A percentile compares a stretch with the other conserved stretches of the same genome.
Evolutionary conservation across 768 basidiomycete genomes (phyloP).

Genomic region (Saitozyma sp.): DNA sequence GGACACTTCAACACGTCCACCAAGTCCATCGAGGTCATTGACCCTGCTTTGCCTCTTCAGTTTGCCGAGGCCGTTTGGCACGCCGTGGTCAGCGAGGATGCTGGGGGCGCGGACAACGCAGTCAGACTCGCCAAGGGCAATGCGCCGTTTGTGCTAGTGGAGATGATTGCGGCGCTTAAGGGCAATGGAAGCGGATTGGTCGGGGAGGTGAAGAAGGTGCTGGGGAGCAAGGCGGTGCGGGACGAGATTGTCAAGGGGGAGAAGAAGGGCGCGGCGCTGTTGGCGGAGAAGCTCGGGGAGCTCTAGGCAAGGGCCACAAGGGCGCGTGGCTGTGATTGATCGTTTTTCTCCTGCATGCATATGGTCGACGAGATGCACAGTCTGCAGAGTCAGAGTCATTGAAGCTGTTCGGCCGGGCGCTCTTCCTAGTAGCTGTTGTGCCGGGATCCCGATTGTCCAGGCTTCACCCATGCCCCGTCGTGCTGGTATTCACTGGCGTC

Average conservation of each 20-base stretch:
- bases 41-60: slow-evolving; percentile 22
- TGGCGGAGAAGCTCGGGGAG: slow-evolving; percentile 62
- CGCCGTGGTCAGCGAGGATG: slow-evolving; percentile 34
- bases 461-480: no score
- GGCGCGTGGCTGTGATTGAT: no score
- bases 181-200: slow-evolving; percentile 13
- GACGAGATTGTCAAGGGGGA: slow-evolving; percentile 60
- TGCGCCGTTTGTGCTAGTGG: slow-evolving; percentile 46
- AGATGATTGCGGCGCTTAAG: slow-evolving; percentile 43
- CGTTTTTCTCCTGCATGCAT: no score
- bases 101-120: slow-evolving; percentile 44
- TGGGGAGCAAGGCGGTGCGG: slow-evolving; percentile 14
- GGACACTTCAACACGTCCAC: slow-evolving; percentile 76
- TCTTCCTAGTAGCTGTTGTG: no score
- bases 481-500: no score
- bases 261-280: slow-evolving; percentile 70
- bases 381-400: no score
- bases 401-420: no score
- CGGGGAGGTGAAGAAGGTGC: slow-evolving; percentile 52
- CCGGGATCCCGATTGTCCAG: no score
- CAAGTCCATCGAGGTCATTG: slow-evolving; percentile 57
- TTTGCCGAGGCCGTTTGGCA: slow-evolving; percentile 42
- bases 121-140: slow-evolving; percentile 40
- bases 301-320: slow-evolving; percentile 27
- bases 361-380: no score